Percentiles rank a stretch among this genome's conserved stretches.
Evolutionary conservation across 805 yeast species (phyloP).

Genomic region (Wickerhamiella allomyrinae): DNA sequence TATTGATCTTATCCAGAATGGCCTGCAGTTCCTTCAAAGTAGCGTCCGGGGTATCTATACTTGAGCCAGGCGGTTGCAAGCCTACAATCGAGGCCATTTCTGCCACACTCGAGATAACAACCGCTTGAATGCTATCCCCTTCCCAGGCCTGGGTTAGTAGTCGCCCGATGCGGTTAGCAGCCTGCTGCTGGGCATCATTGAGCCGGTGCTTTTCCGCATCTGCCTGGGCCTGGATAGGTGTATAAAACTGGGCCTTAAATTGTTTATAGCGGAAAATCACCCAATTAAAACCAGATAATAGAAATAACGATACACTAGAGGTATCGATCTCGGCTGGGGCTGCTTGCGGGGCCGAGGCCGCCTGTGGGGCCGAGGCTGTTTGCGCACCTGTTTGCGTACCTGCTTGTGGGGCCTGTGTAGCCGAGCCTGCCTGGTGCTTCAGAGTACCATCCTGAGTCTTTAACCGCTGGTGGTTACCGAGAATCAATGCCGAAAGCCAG

Average conservation of each 20-base stretch:
- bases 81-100: slow-evolving; percentile 2
- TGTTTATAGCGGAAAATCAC: background rate
- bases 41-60: slow-evolving; percentile 6
- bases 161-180: slow-evolving; percentile 11
- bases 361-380: background rate
- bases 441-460: background rate
- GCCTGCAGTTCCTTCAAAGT: slow-evolving; percentile 10
- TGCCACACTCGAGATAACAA: background rate
- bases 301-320: background rate
- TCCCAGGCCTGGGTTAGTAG: slow-evolving; percentile 6
- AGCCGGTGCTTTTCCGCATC: slow-evolving; percentile 2
- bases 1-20: slow-evolving; percentile 8
- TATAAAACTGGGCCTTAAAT: background rate
- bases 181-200: slow-evolving; percentile 1
- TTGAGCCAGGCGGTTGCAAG: background rate
- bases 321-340: background rate
- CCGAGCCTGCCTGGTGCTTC: background rate
- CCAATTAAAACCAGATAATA: background rate
- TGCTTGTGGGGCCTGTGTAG: background rate
- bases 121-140: background rate
- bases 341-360: background rate
- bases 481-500: background rate
- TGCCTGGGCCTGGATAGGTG: background rate
- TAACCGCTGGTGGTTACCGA: background rate
- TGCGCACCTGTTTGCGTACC: too few species aligned